A percentile compares a stretch with the other conserved stretches of the same genome.
phyloP scores from a whole-genome alignment of 305 asterid species.

The Rubia balearica region DNA sequence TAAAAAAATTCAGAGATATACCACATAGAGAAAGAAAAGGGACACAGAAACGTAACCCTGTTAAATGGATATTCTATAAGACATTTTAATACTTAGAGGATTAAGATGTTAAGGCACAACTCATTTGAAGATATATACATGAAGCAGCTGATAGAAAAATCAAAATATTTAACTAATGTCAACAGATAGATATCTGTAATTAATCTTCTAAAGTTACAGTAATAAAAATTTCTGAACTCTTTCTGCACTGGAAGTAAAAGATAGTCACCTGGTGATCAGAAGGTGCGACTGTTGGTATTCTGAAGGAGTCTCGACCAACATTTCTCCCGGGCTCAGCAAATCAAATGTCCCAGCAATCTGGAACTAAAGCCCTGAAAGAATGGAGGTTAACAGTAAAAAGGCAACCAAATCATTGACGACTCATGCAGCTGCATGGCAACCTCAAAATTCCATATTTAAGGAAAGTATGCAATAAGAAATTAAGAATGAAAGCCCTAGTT shows the following conservation, averaged over 20 bases:
- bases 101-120: background rate
- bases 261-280: constrained; percentile 33
- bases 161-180: background rate
- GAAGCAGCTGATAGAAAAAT: too few relatives aligned
- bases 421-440: too few relatives aligned
- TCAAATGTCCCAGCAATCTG: too few relatives aligned
- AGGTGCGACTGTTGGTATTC: constrained; percentile 19
- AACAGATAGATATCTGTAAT: background rate
- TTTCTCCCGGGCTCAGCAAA: constrained; percentile 15
- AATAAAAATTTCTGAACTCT: too few relatives aligned
- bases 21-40: too few relatives aligned
- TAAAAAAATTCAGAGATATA: too few relatives aligned
- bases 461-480: background rate
- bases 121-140: background rate
- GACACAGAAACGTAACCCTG: background rate
- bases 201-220: background rate
- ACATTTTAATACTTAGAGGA: background rate
- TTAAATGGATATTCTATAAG: background rate
- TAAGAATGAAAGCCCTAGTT: background rate
- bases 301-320: constrained; percentile 22
- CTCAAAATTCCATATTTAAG: constrained; percentile 1
- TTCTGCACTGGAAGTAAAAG: background rate
- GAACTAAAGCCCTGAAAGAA: too few relatives aligned
- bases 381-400: too few relatives aligned
- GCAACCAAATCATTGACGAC: background rate